These are phyloP conservation scores for Blastosporella zonata DNA, from an alignment of 1,284 basidiomycete genomes.

Conservation along the genomic window DNA sequence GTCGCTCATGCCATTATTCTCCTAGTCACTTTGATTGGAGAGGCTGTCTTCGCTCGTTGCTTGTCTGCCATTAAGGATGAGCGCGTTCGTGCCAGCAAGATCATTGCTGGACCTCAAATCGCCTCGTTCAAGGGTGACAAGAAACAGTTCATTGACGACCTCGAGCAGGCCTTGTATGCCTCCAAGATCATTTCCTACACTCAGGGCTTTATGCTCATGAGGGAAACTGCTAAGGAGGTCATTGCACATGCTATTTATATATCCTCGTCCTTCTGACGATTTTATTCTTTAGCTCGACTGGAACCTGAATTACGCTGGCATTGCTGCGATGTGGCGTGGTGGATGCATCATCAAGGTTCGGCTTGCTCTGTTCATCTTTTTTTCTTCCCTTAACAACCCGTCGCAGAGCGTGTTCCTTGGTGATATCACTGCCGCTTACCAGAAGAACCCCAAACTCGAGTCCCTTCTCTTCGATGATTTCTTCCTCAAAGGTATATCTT, in stretches of 20 bases:
- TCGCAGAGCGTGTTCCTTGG: slow-evolving; percentile 84
- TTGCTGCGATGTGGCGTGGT: slow-evolving; percentile 99
- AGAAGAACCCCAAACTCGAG: slow-evolving; percentile 85
- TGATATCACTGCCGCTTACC: slow-evolving; percentile 92
- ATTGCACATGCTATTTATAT: slow-evolving; percentile 19
- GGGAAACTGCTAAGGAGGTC: slow-evolving; percentile 95
- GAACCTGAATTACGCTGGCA: slow-evolving; percentile 94
- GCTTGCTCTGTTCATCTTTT: background rate
- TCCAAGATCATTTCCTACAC: slow-evolving; percentile 99
- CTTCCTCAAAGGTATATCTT: slow-evolving; percentile 84
- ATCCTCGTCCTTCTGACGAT: slow-evolving; percentile 8
- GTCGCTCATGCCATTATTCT: slow-evolving; percentile 17
- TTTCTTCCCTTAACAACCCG: background rate
- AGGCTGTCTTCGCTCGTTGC: slow-evolving; percentile 99
- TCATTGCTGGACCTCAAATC: slow-evolving; percentile 85
- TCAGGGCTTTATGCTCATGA: slow-evolving; percentile 99
- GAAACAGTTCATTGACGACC: slow-evolving; percentile 97
- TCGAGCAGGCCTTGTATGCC: slow-evolving; percentile 98
- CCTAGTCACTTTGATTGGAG: slow-evolving; percentile 94
- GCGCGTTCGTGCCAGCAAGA: slow-evolving; percentile 90
- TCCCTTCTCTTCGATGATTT: slow-evolving; percentile 96
- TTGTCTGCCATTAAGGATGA: slow-evolving; percentile 98
- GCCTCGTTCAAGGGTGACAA: slow-evolving; percentile 97
- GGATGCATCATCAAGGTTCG: slow-evolving; percentile 98
- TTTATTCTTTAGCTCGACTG: slow-evolving; percentile 52